Base-by-base conservation (phyloP, 2,329 filamentous ascomycete genomes). In the Periconia sp. region DNA sequence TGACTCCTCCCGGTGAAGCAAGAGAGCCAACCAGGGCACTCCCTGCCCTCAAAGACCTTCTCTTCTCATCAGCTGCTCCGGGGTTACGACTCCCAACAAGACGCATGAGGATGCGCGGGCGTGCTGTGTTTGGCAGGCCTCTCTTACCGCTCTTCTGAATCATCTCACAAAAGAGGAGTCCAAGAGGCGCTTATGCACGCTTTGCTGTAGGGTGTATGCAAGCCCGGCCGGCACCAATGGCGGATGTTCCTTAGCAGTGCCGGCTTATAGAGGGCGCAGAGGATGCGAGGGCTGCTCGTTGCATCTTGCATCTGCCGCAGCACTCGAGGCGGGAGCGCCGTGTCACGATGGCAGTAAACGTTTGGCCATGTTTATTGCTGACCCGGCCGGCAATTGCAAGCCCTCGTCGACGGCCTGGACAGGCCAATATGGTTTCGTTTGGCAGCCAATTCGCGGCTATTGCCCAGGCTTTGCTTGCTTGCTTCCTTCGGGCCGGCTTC, bases 91-190 rank as follows among this genome's bases (percentile, higher is more conserved):
- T 61, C 63, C 52, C 61, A 66, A 66, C 61, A 65, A 61, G 54
- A 59, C 47, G 61, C 61, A 64, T 40, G 54, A 41, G 46, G 54
- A 52, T 56, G 49, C 47, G 52, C 50, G 31, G 46, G 48, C 46
- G 26, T 36, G 55, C 47, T 50, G 45, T 56, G 55, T 57, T 53
- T 58, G 56, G 61, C 46, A 59, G 46, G 40, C 39, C 40, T 49
- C n/a, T n/a, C 52, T 65, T 66, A 70, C 66, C 66, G 66, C 66
- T 66, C 57, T 69, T 68, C 59, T 66, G 65, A 66, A 68, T 64
- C 61, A 63, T 59, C 51, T 46, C 45, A 36, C 44, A 42, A 43
- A 52, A 46, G 34, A 46, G 56, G 57, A 50, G 54, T 49, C 54
- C 49, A 56, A 52, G 36, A 51, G 38, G 62, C 66, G 65, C 66